phyloP scores from a whole-genome alignment of 192 early-diverging fungal species.

The Linnemannia hyalina region DNA sequence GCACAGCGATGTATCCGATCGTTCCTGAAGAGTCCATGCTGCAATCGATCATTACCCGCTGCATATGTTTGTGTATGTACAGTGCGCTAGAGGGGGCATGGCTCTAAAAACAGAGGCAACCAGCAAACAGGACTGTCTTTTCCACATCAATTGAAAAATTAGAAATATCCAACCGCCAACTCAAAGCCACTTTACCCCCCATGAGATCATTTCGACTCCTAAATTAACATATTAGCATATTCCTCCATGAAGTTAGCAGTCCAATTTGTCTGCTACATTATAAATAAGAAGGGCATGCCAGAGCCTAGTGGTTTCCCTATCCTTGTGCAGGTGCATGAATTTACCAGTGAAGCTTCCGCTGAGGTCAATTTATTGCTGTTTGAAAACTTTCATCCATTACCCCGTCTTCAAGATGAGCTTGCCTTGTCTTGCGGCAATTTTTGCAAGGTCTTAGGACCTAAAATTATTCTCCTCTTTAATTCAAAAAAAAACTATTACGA shows the following conservation, averaged over 20 bases:
- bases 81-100: no score
- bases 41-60: no score
- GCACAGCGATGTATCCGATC: no score
- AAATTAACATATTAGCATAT: neutral
- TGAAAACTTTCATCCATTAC: conserved; percentile 56
- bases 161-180: no score
- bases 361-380: conserved; percentile 57
- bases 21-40: no score
- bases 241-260: neutral
- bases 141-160: no score
- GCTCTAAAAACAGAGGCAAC: no score
- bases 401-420: conserved; percentile 34
- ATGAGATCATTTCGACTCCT: neutral
- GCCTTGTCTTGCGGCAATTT: conserved; percentile 46
- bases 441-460: conserved; percentile 39
- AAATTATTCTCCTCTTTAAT: conserved; percentile 2
- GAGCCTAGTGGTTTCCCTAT: conserved; percentile 24
- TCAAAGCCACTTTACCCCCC: no score
- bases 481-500: neutral
- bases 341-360: conserved; percentile 58
- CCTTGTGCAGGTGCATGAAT: conserved; percentile 58
- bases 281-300: neutral
- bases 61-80: no score
- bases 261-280: neutral
- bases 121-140: no score